A percentile compares a stretch with the other conserved stretches of the same genome.
Evolutionary conservation across 2,329 filamentous ascomycete species (phyloP).

Genomic region (Coleophoma crateriformis): DNA sequence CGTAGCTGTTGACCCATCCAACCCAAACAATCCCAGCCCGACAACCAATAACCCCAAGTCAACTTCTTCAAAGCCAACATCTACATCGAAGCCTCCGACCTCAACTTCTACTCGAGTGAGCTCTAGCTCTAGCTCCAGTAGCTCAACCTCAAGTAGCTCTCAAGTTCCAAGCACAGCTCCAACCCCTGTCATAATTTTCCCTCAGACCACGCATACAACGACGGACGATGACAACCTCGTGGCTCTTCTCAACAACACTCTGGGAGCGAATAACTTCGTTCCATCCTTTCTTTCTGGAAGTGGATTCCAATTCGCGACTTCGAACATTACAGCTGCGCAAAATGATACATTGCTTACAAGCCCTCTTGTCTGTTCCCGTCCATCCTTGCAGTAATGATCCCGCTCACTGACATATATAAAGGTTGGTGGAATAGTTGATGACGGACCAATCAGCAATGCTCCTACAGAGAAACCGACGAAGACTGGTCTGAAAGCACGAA

Average conservation of each 20-base stretch:
- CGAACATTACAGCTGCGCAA: neutral
- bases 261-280: neutral
- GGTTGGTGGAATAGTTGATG: neutral
- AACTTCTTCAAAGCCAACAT: neutral
- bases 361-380: neutral
- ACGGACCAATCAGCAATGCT: neutral
- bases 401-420: neutral
- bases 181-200: neutral
- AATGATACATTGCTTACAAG: neutral
- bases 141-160: neutral
- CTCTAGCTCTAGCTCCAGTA: neutral
- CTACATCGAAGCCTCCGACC: neutral
- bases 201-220: neutral
- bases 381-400: neutral
- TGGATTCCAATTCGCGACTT: neutral
- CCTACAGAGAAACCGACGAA: neutral
- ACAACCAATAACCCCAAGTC: neutral
- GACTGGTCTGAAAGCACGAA: neutral
- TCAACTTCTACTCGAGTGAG: neutral
- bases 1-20: neutral
- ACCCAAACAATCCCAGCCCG: neutral
- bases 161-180: neutral
- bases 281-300: neutral
- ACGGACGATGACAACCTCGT: neutral
- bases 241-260: neutral